phyloP scores from a whole-genome alignment of 2,329 filamentous ascomycete genomes.

The Diplodia intermedia region DNA sequence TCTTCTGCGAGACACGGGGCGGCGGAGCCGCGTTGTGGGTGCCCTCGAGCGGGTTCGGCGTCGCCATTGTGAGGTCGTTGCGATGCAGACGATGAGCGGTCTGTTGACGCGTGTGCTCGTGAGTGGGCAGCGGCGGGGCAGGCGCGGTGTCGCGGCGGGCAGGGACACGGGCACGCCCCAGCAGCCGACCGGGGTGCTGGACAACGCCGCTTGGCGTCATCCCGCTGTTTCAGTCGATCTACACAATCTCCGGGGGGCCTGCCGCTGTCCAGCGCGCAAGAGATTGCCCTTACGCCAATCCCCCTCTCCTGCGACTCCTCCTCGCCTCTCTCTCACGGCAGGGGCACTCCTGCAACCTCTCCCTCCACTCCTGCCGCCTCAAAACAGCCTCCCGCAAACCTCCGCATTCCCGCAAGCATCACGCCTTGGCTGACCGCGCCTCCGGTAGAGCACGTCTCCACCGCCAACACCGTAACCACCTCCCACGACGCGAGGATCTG shows the following conservation, averaged over 20 bases:
- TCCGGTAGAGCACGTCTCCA: constrained; percentile 14
- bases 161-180: neutral
- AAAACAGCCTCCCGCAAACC: neutral
- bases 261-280: constrained; percentile 24
- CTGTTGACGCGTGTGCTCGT: neutral
- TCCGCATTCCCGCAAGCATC: constrained; percentile 1
- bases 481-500: constrained; percentile 28
- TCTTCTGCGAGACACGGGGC: constrained; percentile 65
- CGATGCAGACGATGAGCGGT: neutral
- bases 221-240: constrained; percentile 23
- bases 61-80: constrained; percentile 39
- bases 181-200: neutral
- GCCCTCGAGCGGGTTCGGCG: constrained; percentile 45
- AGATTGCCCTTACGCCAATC: constrained; percentile 29
- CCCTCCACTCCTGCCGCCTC: constrained; percentile 1
- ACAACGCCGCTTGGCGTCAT: constrained; percentile 25
- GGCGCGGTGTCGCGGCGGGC: constrained; percentile 3
- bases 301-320: constrained; percentile 19
- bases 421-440: neutral
- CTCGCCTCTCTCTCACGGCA: constrained; percentile 19
- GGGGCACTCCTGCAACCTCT: constrained; percentile 25
- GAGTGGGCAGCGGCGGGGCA: constrained; percentile 6
- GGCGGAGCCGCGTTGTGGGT: constrained; percentile 41
- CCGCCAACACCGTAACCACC: constrained; percentile 11
- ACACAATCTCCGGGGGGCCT: constrained; percentile 29